A percentile compares a stretch with the other conserved stretches of the same genome.
These are phyloP conservation scores for Thalassiosira profunda DNA, from an alignment of 108 stramenopile genomes.

Conservation along the genomic window DNA sequence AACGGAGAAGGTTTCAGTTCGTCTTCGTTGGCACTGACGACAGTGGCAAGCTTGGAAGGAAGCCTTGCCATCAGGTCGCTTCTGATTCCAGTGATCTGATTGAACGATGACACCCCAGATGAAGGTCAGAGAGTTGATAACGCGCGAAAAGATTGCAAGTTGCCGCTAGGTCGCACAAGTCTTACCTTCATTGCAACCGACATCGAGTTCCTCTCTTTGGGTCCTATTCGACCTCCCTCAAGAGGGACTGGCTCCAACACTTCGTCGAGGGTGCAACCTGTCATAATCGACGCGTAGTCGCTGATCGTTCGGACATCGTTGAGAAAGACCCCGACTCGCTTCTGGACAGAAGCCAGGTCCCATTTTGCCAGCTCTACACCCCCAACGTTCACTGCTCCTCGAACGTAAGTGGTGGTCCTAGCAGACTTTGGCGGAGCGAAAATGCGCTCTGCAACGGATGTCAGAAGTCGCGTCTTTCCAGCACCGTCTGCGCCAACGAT, in stretches of 20 bases:
- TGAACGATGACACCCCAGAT: not conserved
- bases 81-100: slow-evolving; percentile 75
- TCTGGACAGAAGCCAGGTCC: slow-evolving; percentile 70
- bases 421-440: slow-evolving; percentile 67
- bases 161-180: no score
- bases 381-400: slow-evolving; percentile 68
- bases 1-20: slow-evolving; percentile 70
- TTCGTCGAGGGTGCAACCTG: slow-evolving; percentile 81
- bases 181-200: slow-evolving; percentile 70
- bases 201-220: slow-evolving; percentile 66
- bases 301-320: slow-evolving; percentile 76
- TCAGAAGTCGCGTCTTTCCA: slow-evolving; percentile 82
- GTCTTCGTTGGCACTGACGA: slow-evolving; percentile 83
- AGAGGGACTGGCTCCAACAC: slow-evolving; percentile 78
- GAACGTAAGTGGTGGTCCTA: slow-evolving; percentile 65
- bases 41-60: slow-evolving; percentile 79
- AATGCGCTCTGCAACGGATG: slow-evolving; percentile 78
- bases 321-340: slow-evolving; percentile 72
- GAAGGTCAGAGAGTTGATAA: no score
- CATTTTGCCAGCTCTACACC: slow-evolving; percentile 80
- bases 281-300: slow-evolving; percentile 63
- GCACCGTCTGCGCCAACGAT: slow-evolving; percentile 78
- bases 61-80: slow-evolving; percentile 59
- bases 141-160: no score
- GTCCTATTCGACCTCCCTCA: slow-evolving; percentile 26